A percentile compares a stretch with the other conserved stretches of the same genome.
phyloP scores from a whole-genome alignment of 306 rosid species.

The Rosa persica region DNA sequence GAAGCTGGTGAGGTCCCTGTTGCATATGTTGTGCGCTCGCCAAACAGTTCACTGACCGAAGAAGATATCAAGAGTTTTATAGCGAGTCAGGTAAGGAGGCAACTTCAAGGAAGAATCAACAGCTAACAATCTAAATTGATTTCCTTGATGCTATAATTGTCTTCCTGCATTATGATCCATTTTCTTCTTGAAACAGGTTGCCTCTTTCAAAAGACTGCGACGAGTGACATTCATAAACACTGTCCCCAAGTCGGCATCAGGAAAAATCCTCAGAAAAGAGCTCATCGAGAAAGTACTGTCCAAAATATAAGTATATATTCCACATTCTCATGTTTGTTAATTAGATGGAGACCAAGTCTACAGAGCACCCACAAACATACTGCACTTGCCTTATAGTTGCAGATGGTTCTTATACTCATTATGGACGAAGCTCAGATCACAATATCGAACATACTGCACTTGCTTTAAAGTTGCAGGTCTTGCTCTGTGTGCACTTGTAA shows the following conservation, averaged over 20 bases:
- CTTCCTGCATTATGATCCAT: neutral
- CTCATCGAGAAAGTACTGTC: slow-evolving; percentile 73
- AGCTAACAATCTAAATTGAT: neutral
- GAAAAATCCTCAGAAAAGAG: slow-evolving; percentile 87
- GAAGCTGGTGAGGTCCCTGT: slow-evolving; percentile 92
- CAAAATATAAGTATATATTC: slow-evolving; percentile 42
- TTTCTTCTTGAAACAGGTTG: slow-evolving; percentile 52
- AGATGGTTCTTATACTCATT: neutral
- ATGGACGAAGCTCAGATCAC: neutral
- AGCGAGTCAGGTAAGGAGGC: slow-evolving; percentile 54
- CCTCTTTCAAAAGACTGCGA: slow-evolving; percentile 78
- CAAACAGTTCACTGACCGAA: slow-evolving; percentile 73
- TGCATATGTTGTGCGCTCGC: slow-evolving; percentile 71
- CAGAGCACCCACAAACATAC: too few relatives aligned
- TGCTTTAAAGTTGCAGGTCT: too few relatives aligned
- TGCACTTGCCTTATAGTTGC: neutral
- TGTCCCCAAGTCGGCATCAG: slow-evolving; percentile 79
- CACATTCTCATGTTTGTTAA: neutral
- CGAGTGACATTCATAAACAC: slow-evolving; percentile 69
- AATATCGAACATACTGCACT: too few relatives aligned
- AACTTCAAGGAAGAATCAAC: neutral
- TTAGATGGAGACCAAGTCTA: too few relatives aligned
- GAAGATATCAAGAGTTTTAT: slow-evolving; percentile 60
- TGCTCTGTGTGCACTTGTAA: too few relatives aligned
- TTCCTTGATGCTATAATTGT: neutral